Conservation (phyloP, 2,329 filamentous ascomycete genomes). For the Aspergillus chevalieri region DNA sequence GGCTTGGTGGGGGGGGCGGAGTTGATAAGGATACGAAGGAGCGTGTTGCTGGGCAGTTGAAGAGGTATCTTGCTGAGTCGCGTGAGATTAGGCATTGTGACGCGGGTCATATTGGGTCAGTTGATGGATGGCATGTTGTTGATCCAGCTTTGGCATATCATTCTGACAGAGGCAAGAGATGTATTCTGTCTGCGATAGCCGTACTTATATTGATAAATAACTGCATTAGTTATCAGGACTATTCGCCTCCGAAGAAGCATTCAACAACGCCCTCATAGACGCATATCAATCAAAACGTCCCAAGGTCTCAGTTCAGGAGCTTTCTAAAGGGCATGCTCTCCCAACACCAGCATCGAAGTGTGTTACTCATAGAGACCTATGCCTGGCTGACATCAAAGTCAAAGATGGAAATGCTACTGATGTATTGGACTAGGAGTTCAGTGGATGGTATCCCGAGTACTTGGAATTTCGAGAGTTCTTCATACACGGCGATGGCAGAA, state of each 20-base stretch:
- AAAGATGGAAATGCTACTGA: slow-evolving; percentile 15
- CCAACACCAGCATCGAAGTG: slow-evolving; percentile 12
- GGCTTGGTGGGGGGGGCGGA: slow-evolving; percentile 9
- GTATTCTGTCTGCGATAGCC: too few species aligned
- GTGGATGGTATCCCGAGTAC: slow-evolving; percentile 37
- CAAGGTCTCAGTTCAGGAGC: slow-evolving; percentile 11
- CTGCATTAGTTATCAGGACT: slow-evolving; percentile 6
- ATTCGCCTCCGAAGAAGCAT: slow-evolving; percentile 18
- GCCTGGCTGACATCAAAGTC: slow-evolving; percentile 27
- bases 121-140: slow-evolving; percentile 9
- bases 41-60: slow-evolving; percentile 6
- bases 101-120: slow-evolving; percentile 11
- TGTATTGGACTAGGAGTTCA: slow-evolving; percentile 37
- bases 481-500: slow-evolving; percentile 24
- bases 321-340: slow-evolving; percentile 11
- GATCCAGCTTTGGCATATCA: slow-evolving; percentile 1
- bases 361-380: slow-evolving; percentile 28
- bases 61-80: slow-evolving; percentile 9
- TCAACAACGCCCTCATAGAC: slow-evolving; percentile 19
- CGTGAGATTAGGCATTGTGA: slow-evolving; percentile 1
- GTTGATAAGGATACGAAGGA: slow-evolving; percentile 2
- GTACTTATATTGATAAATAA: too few species aligned
- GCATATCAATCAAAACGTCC: slow-evolving; percentile 12
- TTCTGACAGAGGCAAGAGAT: too few species aligned
- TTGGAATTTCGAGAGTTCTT: slow-evolving; percentile 33